These are phyloP conservation scores for Nicotiana undulata DNA, from an alignment of 257 asterid species.

Conservation along the genomic window DNA sequence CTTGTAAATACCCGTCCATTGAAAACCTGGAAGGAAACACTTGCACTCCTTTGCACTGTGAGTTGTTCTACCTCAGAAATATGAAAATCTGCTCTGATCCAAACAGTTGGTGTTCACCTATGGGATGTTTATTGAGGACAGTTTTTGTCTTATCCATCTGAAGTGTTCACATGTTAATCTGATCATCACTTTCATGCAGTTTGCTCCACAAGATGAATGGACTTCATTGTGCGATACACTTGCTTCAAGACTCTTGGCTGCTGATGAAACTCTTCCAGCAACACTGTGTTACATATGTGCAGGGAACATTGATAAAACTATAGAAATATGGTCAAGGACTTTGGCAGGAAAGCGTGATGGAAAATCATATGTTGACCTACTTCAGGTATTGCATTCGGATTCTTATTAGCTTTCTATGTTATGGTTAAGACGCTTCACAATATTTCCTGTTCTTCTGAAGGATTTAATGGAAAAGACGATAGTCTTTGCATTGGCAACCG, in stretches of 20 bases:
- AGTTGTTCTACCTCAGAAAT: slow-evolving; percentile 22
- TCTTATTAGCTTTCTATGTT: slow-evolving; percentile 3
- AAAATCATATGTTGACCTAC: slow-evolving; percentile 74
- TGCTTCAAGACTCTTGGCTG: slow-evolving; percentile 83
- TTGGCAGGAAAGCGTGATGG: slow-evolving; percentile 61
- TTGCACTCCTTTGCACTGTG: slow-evolving; percentile 90
- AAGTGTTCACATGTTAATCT: slow-evolving; percentile 11
- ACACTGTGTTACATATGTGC: slow-evolving; percentile 89
- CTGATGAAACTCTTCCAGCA: slow-evolving; percentile 76
- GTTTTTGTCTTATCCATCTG: neutral
- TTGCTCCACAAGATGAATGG: slow-evolving; percentile 87
- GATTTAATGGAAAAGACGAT: slow-evolving; percentile 97
- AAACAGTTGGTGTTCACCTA: neutral
- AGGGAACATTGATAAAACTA: slow-evolving; percentile 88
- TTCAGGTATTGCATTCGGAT: slow-evolving; percentile 46
- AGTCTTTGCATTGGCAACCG: slow-evolving; percentile 86
- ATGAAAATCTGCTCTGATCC: neutral
- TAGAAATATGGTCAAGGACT: slow-evolving; percentile 87
- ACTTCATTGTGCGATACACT: slow-evolving; percentile 69
- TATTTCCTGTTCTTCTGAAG: slow-evolving; percentile 24
- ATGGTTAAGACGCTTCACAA: slow-evolving; percentile 11
- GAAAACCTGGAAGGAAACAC: slow-evolving; percentile 97
- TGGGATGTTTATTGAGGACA: neutral
- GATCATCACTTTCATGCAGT: slow-evolving; percentile 38
- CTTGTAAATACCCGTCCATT: slow-evolving; percentile 77